These are phyloP conservation scores for Aureobasidium subglaciale DNA, from an alignment of 2,329 filamentous ascomycete genomes.

Conservation along the genomic window DNA sequence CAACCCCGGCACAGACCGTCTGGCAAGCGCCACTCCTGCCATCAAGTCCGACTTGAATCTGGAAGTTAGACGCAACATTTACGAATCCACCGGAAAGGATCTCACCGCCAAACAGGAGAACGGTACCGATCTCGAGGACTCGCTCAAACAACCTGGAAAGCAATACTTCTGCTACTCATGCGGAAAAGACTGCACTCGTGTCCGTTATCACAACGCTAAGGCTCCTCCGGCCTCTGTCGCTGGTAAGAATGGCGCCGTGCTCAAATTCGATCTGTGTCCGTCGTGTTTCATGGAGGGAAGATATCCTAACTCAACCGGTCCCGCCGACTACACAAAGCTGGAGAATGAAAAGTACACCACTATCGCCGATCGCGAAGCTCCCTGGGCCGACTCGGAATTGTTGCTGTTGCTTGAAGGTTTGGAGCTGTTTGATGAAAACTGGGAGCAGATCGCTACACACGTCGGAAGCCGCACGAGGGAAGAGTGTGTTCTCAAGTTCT, in stretches of 20 bases:
- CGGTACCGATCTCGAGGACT: constrained; percentile 60
- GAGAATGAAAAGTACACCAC: constrained; percentile 80
- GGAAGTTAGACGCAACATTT: constrained; percentile 91
- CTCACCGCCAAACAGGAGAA: constrained; percentile 47
- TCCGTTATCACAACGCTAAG: constrained; percentile 65
- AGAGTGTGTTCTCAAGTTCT: constrained; percentile 93
- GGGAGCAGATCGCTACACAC: constrained; percentile 86
- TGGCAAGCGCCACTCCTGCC: constrained; percentile 57
- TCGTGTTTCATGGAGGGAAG: constrained; percentile 82
- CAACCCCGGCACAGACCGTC: constrained; percentile 61
- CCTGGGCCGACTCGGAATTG: constrained; percentile 86
- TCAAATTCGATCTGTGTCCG: constrained; percentile 83
- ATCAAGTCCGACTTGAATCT: constrained; percentile 79
- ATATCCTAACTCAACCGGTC: constrained; percentile 70
- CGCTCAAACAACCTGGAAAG: constrained; percentile 56
- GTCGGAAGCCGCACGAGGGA: constrained; percentile 87
- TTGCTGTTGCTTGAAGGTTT: constrained; percentile 84
- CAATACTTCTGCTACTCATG: constrained; percentile 81
- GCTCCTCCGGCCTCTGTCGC: constrained; percentile 40
- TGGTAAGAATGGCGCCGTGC: constrained; percentile 48
- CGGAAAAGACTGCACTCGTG: constrained; percentile 76
- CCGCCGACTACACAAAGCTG: constrained; percentile 76
- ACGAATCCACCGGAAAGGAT: constrained; percentile 85
- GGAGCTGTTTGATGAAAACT: constrained; percentile 91
- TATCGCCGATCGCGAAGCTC: constrained; percentile 72